Percentiles rank a stretch among this genome's conserved stretches.
phyloP scores from a whole-genome alignment of 2,329 filamentous ascomycete species.

The Monilinia laxa region DNA sequence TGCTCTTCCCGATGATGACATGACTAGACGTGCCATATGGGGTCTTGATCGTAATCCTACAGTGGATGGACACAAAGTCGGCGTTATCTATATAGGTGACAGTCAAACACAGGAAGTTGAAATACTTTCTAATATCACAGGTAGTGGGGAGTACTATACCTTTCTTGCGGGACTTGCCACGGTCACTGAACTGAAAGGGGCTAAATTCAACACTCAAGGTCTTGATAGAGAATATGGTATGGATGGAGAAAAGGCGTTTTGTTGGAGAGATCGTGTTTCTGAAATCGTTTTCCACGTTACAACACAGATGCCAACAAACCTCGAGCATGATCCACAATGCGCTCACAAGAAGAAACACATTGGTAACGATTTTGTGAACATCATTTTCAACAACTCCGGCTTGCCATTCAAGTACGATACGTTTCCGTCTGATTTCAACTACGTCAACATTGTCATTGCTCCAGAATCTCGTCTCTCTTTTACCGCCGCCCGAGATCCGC shows the following conservation, averaged over 20 bases:
- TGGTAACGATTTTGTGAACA: constrained; percentile 96
- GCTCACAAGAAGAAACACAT: constrained; percentile 91
- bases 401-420: constrained; percentile 84
- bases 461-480: constrained; percentile 80
- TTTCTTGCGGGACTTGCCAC: constrained; percentile 83
- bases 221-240: constrained; percentile 73
- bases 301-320: constrained; percentile 94
- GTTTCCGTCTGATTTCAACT: constrained; percentile 94
- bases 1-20: constrained; percentile 64
- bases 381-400: constrained; percentile 97
- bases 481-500: constrained; percentile 57
- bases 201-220: constrained; percentile 90
- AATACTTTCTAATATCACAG: constrained; percentile 82
- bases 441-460: constrained; percentile 93
- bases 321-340: constrained; percentile 71
- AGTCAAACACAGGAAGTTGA: constrained; percentile 79
- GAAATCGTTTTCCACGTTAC: constrained; percentile 95
- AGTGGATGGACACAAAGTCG: constrained; percentile 93
- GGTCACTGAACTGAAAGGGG: constrained; percentile 74
- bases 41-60: constrained; percentile 85
- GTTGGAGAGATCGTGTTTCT: constrained; percentile 91
- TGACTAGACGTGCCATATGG: constrained; percentile 63
- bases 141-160: constrained; percentile 82
- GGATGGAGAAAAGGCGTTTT: constrained; percentile 86
- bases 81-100: constrained; percentile 88